phyloP scores from a whole-genome alignment of 139 green algal species.

The Picocystis salinarum region DNA sequence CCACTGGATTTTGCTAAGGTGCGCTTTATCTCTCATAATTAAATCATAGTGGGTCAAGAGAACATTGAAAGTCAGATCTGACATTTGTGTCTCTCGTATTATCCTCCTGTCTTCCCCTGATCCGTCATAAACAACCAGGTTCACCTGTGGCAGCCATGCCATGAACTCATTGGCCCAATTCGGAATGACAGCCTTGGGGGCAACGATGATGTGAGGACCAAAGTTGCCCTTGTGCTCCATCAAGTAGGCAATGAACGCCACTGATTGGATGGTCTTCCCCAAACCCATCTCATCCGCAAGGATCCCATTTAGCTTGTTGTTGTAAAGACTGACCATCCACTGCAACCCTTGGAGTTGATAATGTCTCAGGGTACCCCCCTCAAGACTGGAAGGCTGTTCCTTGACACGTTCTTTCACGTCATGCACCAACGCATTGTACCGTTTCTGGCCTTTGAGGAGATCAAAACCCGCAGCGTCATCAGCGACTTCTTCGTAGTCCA shows the following conservation, averaged over 20 bases:
- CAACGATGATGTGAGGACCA: conserved; percentile 46
- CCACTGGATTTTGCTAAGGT: conserved; percentile 38
- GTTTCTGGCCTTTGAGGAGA: conserved; percentile 6
- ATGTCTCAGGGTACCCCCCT: conserved; percentile 20
- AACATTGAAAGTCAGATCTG: conserved; percentile 36
- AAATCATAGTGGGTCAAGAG: conserved; percentile 45
- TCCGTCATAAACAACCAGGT: conserved; percentile 34
- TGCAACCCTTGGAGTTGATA: conserved; percentile 24
- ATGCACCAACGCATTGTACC: conserved; percentile 21
- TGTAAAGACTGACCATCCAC: conserved; percentile 40
- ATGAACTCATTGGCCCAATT: conserved; percentile 45
- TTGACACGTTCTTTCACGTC: conserved; percentile 15
- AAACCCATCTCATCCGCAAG: conserved; percentile 42
- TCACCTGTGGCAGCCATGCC: conserved; percentile 27
- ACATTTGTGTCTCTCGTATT: conserved; percentile 17
- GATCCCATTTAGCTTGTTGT: conserved; percentile 46
- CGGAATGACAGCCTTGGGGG: conserved; percentile 43
- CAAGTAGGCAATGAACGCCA: conserved; percentile 19
- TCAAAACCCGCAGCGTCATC: neutral
- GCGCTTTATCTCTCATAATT: conserved; percentile 40
- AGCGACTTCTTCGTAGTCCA: conserved; percentile 3
- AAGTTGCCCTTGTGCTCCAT: conserved; percentile 31
- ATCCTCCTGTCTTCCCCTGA: conserved; percentile 25
- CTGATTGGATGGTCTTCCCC: conserved; percentile 24
- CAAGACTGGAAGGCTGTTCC: conserved; percentile 17